A percentile compares a stretch with the other conserved stretches of the same genome.
Evolutionary conservation across 768 basidiomycete genomes (phyloP).

Genomic region (Trametes villosa): DNA sequence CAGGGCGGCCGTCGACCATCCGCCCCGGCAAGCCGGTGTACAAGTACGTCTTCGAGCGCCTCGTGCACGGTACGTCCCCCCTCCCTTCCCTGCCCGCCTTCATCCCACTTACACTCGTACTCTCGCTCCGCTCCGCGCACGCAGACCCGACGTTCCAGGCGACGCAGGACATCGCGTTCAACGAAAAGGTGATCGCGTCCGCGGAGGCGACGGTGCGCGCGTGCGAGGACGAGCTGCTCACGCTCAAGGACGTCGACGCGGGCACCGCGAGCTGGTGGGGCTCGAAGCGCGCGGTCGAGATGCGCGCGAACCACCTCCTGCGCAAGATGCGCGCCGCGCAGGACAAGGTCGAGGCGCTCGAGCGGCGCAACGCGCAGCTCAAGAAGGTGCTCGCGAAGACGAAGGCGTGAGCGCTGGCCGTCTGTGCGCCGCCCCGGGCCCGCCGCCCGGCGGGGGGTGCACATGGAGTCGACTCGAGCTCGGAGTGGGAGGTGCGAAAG

Average conservation of each 20-base stretch:
- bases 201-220: slow-evolving; percentile 65
- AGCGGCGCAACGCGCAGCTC: slow-evolving; percentile 69
- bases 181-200: slow-evolving; percentile 62
- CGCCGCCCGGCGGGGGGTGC: too few relatives aligned
- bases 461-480: too few relatives aligned
- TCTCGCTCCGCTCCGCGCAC: not conserved
- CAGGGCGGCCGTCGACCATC: slow-evolving; percentile 84
- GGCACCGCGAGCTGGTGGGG: slow-evolving; percentile 51
- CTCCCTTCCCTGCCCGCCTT: not conserved
- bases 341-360: slow-evolving; percentile 69
- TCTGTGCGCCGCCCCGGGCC: too few relatives aligned
- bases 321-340: slow-evolving; percentile 76
- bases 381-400: slow-evolving; percentile 45
- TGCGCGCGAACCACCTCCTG: slow-evolving; percentile 68
- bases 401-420: slow-evolving; percentile 4
- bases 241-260: slow-evolving; percentile 66
- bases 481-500: too few relatives aligned
- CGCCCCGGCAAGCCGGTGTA: slow-evolving; percentile 92
- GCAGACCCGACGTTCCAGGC: slow-evolving; percentile 80
- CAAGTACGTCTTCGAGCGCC: slow-evolving; percentile 79
- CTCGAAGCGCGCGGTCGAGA: slow-evolving; percentile 52
- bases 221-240: slow-evolving; percentile 77
- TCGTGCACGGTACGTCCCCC: slow-evolving; percentile 66
- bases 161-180: slow-evolving; percentile 79
- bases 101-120: not conserved